Percentiles rank a stretch among this genome's conserved stretches.
Evolutionary conservation across 2,329 filamentous ascomycete species (phyloP).

Genomic region (Lasiodiplodia hormozganensis): DNA sequence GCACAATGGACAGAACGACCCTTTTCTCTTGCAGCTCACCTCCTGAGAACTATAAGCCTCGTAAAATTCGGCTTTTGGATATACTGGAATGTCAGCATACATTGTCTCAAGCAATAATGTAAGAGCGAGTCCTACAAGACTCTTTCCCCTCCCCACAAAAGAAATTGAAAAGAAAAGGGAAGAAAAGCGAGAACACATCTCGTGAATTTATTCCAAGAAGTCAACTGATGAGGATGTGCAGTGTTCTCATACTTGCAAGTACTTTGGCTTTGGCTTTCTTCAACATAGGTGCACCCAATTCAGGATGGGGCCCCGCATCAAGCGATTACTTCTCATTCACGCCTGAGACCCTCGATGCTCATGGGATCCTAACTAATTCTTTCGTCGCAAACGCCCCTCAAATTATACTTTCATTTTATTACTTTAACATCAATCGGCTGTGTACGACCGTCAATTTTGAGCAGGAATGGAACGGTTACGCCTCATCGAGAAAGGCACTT

Average conservation of each 20-base stretch:
- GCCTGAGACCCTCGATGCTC: neutral
- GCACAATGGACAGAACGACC: neutral
- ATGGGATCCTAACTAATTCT: neutral
- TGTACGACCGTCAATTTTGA: neutral
- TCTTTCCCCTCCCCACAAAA: too few species aligned
- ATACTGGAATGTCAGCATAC: too few species aligned
- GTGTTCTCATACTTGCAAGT: too few species aligned
- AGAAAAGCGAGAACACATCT: too few species aligned
- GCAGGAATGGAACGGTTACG: neutral
- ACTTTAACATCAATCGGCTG: neutral
- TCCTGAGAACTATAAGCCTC: neutral
- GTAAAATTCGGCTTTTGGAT: neutral
- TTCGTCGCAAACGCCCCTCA: neutral
- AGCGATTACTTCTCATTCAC: neutral
- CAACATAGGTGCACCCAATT: too few species aligned
- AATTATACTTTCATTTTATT: neutral
- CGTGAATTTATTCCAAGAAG: too few species aligned
- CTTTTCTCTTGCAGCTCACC: fast-evolving
- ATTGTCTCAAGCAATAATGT: too few species aligned
- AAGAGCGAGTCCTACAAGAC: too few species aligned
- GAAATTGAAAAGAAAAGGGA: too few species aligned
- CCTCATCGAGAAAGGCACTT: neutral
- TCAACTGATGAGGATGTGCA: too few species aligned
- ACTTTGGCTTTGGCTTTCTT: too few species aligned
- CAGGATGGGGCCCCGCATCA: neutral